Evolutionary conservation across 2,329 filamentous ascomycete genomes (phyloP), one percentile per base, ranked within the genome.

Genomic region (Fusarium mangiferae): DNA sequence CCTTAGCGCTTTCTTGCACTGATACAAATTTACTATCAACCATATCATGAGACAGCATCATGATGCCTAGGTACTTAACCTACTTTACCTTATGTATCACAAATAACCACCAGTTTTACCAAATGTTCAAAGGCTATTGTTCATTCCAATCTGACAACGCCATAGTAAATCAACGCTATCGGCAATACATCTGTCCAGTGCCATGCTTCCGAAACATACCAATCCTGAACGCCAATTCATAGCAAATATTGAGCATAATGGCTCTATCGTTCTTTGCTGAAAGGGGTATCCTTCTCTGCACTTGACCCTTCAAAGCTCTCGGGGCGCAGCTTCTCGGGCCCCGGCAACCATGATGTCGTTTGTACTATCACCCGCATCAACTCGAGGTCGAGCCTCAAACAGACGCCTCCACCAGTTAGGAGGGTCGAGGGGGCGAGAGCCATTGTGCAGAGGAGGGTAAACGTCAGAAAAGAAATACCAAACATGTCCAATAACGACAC

Each of bases 401-500:
- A 98, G 80, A 46, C 95, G 89, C 66, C 93, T 89, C 96, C 96
- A 99, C 92, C 94, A 98, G 67, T 86, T 85, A 0, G 96, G 96
- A 42, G 96, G 96, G 78, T 98, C 96, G 54, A 99, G 87, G 2
- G 96, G 96, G 63, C 94, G 89, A 58, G 93, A 92, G 24, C 94
- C 94, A 72, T 93, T 91, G 83, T 98, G 94, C 48, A 98, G 89
- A 7, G 95, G 93, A 7, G 96, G 96, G 82, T 98, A 99, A 22
- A 99, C 95, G 81, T 99, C 96, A 68, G 92, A 94, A 83, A 98
- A 98, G 85, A 98, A 99, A 83, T 98, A 99, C 93, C 95, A 98
- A 45, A 98, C 88, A 83, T 99, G 96, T 15, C 96, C 96, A 44
- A 98, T 95, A 15, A 96, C 91, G 22, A 98, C 94, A 8, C 96